Evolutionary conservation across 2,329 filamentous ascomycete genomes (phyloP), one percentile per base, ranked within the genome.

Genomic region (Aspergillus sergii): DNA sequence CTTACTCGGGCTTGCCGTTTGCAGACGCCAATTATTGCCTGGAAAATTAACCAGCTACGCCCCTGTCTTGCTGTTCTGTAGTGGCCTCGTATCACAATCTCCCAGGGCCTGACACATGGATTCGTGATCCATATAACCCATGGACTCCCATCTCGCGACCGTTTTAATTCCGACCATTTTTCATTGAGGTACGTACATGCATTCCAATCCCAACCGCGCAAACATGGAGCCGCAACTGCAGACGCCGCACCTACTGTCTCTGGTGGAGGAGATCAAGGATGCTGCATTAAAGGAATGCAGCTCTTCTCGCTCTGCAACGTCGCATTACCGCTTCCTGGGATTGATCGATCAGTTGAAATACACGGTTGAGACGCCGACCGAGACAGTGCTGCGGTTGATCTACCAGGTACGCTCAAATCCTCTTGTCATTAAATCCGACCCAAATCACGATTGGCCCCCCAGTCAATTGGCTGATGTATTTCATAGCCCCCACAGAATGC

Each of bases 401-500:
- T 76, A 76, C 61, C 74, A 77, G 68, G 75, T 76, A 69, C n/a
- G 43, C 4, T 5, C 16, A 39, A 14, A 19, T 53, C n/a, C 8
- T 57, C 14, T 36, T 54, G 11, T 23, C 32, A 21, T 23, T 21
- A 34, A 11, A 50, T 28, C 5, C 4, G 4, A 14, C 23, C 6
- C 23, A 6, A 9, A 26, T 48, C 1, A 12, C 23, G 9, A 16
- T 12, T 30, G 9, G 23, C 16, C 46, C n/a, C 6, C 10, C 19
- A 4, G 26, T 19, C 23, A 16, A 19, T 28, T 30, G 9, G 48
- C 48, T 51, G 19, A 51, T n/a, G 28, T 4, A 9, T 21, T 34
- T 12, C 63, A n/a, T 45, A 77, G 75, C 73, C 75, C 32, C 70
- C 74, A 2, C 75, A 76, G 59, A 75, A 73, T 69, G 73, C 74